These are phyloP conservation scores for Nemania diffusa DNA, from an alignment of 2,329 filamentous ascomycete genomes.

Conservation along the genomic window DNA sequence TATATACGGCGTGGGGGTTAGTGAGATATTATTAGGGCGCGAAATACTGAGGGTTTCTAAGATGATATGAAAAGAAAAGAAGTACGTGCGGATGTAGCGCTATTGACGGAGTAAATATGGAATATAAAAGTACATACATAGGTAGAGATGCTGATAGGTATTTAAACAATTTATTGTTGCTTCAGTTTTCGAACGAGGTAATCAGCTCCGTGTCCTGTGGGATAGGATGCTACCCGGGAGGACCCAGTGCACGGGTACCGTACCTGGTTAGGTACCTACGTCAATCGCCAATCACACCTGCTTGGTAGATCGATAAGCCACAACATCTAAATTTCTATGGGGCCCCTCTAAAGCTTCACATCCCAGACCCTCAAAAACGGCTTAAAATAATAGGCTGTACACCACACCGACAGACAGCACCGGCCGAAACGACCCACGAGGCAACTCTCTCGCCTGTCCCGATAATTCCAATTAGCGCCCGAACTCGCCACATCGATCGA, in stretches of 20 bases:
- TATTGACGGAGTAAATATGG: background rate
- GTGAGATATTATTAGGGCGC: no score
- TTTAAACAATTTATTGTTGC: background rate
- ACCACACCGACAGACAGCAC: background rate
- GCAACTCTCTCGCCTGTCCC: background rate
- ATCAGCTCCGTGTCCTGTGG: background rate
- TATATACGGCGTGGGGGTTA: no score
- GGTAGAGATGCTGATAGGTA: no score
- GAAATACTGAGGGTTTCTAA: no score
- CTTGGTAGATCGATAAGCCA: constrained; percentile 22
- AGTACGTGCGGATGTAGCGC: background rate
- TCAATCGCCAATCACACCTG: constrained; percentile 6
- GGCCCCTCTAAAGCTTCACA: constrained; percentile 1
- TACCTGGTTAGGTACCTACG: no score
- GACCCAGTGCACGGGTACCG: background rate
- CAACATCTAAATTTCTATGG: constrained; percentile 25
- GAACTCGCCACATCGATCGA: background rate
- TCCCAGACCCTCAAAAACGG: constrained; percentile 2
- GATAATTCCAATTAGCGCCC: background rate
- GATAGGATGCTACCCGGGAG: background rate
- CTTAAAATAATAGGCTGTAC: background rate
- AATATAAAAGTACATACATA: no score
- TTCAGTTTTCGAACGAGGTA: background rate
- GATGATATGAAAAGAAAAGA: background rate
- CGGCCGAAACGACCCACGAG: constrained; percentile 6